A percentile compares a stretch with the other conserved stretches of the same genome.
Evolutionary conservation across 2,329 filamentous ascomycete genomes (phyloP).

Genomic region (Phoma herbarum): DNA sequence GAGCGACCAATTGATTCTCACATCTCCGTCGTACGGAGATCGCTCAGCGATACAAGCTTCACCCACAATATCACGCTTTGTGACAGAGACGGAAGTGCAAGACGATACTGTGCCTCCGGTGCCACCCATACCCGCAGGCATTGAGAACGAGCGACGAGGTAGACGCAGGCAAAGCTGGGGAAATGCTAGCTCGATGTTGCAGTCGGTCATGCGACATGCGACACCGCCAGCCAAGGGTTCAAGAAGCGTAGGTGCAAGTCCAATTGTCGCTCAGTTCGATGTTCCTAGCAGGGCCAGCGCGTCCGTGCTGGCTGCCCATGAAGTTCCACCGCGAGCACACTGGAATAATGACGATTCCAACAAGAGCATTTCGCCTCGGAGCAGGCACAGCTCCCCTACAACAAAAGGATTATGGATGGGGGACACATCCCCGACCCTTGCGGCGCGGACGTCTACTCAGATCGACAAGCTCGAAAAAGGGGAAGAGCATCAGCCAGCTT

Average conservation of each 20-base stretch:
- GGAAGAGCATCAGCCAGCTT: background rate
- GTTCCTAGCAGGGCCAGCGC: background rate
- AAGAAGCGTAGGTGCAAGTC: constrained; percentile 18
- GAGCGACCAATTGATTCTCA: constrained; percentile 22
- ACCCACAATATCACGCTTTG: constrained; percentile 36
- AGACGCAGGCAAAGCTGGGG: constrained; percentile 25
- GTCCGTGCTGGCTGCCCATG: background rate
- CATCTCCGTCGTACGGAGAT: constrained; percentile 10
- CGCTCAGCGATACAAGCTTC: constrained; percentile 39
- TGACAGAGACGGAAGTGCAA: constrained; percentile 21
- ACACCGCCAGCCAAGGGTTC: constrained; percentile 27
- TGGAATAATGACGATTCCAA: constrained; percentile 2
- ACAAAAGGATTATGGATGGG: constrained; percentile 20
- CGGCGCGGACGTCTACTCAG: background rate
- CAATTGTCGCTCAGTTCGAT: constrained; percentile 15
- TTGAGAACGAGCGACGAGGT: constrained; percentile 22
- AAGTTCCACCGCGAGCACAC: background rate
- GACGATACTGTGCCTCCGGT: constrained; percentile 41
- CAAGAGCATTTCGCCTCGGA: background rate
- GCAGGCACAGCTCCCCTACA: constrained; percentile 4
- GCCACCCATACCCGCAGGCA: constrained; percentile 37
- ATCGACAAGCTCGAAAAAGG: background rate
- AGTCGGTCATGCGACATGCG: constrained; percentile 41
- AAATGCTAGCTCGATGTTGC: constrained; percentile 35
- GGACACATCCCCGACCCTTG: constrained; percentile 10